A percentile compares a stretch with the other conserved stretches of the same genome.
Conservation (phyloP, 2,329 filamentous ascomycete genomes). For the Botrytis elliptica region DNA sequence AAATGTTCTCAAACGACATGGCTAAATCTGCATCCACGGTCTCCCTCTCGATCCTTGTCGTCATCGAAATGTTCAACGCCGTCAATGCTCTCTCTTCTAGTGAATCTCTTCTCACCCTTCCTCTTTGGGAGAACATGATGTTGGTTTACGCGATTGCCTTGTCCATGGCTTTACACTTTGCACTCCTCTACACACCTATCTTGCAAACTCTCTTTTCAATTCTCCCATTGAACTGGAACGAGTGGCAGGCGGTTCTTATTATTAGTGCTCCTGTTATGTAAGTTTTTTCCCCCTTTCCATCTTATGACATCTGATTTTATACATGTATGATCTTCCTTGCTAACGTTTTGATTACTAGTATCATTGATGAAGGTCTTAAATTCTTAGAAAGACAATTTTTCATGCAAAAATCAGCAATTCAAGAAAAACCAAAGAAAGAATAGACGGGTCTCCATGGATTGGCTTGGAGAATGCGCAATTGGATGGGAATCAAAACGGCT, state of each 20-base stretch:
- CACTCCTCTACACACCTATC: constrained; percentile 86
- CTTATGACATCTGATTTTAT: background rate
- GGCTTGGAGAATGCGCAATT: background rate
- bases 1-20: constrained; percentile 85
- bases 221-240: constrained; percentile 75
- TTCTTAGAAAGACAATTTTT: constrained; percentile 56
- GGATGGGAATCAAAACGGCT: background rate
- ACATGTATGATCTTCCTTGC: constrained; percentile 12
- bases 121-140: constrained; percentile 98
- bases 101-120: constrained; percentile 88
- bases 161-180: constrained; percentile 94
- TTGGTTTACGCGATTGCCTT: constrained; percentile 90
- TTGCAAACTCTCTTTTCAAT: constrained; percentile 89
- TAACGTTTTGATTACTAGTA: constrained; percentile 40
- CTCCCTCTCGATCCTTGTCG: constrained; percentile 86
- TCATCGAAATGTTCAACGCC: constrained; percentile 99
- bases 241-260: constrained; percentile 87
- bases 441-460: constrained; percentile 23
- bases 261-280: constrained; percentile 93
- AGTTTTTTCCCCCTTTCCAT: constrained; percentile 42
- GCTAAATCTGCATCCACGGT: constrained; percentile 90
- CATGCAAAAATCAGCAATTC: constrained; percentile 38
- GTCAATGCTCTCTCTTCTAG: constrained; percentile 97
- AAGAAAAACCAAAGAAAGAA: constrained; percentile 38
- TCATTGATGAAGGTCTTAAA: constrained; percentile 69